phyloP scores from a whole-genome alignment of 345 rosid species.

The Nephelium lappaceum region DNA sequence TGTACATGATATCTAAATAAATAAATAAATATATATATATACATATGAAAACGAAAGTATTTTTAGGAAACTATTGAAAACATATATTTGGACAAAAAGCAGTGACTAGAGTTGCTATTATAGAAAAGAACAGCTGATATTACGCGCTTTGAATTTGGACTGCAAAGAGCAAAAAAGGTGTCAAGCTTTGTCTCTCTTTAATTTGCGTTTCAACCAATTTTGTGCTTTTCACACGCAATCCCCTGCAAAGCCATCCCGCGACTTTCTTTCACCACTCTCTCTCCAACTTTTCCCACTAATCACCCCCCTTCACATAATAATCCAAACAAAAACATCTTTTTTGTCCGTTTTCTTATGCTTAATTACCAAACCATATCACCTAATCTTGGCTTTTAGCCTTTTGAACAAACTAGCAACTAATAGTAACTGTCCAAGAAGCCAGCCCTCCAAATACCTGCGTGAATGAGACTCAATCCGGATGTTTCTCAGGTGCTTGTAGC shows the following conservation, averaged over 20 bases:
- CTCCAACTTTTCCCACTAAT: constrained; percentile 12
- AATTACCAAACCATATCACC: not conserved
- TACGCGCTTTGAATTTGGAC: constrained; percentile 4
- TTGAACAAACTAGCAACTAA: not conserved
- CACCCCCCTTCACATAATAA: not conserved
- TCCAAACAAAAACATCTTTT: constrained; percentile 4
- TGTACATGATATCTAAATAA: too few species aligned
- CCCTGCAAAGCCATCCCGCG: constrained; percentile 45
- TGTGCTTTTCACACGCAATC: constrained; percentile 52
- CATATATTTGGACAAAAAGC: not conserved
- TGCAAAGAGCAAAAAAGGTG: not conserved
- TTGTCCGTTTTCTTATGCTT: not conserved
- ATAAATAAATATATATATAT: too few species aligned
- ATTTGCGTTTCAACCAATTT: constrained; percentile 34
- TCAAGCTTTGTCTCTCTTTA: not conserved
- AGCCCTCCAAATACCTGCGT: too few species aligned
- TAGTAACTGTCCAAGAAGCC: too few species aligned
- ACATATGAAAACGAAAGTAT: too few species aligned
- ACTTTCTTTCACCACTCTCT: constrained; percentile 18
- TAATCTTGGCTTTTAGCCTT: not conserved
- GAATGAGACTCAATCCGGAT: too few species aligned
- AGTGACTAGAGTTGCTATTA: not conserved
- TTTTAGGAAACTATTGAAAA: not conserved
- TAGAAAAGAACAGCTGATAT: not conserved
- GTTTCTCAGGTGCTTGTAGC: too few species aligned